Evolutionary conservation across 306 rosid species (phyloP).

Genomic region (Gleditsia sinensis): DNA sequence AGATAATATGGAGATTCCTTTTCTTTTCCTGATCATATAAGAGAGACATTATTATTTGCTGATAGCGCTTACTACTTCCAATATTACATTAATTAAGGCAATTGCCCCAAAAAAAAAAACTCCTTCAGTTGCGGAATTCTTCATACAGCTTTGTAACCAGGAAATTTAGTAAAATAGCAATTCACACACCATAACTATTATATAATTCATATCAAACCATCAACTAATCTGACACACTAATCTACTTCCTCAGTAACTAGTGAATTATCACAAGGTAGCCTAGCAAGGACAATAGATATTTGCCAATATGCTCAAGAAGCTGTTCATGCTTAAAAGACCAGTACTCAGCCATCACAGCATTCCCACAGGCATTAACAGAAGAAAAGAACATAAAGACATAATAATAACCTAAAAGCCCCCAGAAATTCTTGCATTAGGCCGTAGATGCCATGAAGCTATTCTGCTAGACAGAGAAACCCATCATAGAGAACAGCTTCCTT

Average conservation of each 20-base stretch:
- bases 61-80: too few relatives aligned
- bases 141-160: not conserved
- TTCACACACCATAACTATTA: not conserved
- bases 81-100: too few relatives aligned
- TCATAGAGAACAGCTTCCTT: not conserved
- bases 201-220: not conserved
- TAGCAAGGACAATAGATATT: too few relatives aligned
- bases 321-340: not conserved
- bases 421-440: not conserved
- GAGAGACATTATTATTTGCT: not conserved
- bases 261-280: not conserved
- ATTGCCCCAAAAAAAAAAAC: too few relatives aligned
- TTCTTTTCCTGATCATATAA: too few relatives aligned
- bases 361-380: not conserved
- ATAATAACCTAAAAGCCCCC: not conserved
- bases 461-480: conserved; percentile 2
- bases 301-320: too few relatives aligned
- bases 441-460: not conserved
- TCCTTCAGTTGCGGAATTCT: not conserved
- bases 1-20: too few relatives aligned
- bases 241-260: not conserved
- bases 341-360: not conserved
- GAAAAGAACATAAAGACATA: not conserved
- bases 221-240: conserved; percentile 3
- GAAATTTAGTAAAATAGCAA: not conserved